phyloP scores from a whole-genome alignment of 768 basidiomycete species.

The Tricholoma hemisulphureum region DNA sequence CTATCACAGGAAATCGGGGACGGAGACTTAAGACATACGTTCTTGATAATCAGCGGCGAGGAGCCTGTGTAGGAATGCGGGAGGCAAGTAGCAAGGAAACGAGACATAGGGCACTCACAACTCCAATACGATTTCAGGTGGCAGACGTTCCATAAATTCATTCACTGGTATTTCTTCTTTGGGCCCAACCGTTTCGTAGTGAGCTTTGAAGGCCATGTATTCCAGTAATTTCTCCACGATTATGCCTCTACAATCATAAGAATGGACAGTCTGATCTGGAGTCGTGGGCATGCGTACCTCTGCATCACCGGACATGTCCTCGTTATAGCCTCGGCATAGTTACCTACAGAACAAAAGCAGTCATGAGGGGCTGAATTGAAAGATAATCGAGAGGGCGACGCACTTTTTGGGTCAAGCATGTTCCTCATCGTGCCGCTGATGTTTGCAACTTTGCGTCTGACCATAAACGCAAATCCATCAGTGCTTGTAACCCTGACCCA shows the following conservation, averaged over 20 bases:
- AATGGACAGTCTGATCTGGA: neutral
- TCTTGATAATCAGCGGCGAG: slow-evolving; percentile 68
- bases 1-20: neutral
- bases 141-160: slow-evolving; percentile 81
- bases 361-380: neutral
- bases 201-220: slow-evolving; percentile 82
- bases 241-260: slow-evolving; percentile 42
- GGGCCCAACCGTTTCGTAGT: slow-evolving; percentile 66
- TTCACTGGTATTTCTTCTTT: slow-evolving; percentile 76
- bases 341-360: slow-evolving; percentile 41
- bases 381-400: slow-evolving; percentile 16
- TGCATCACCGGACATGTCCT: slow-evolving; percentile 69
- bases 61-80: slow-evolving; percentile 36
- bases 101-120: slow-evolving; percentile 53
- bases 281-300: slow-evolving; percentile 47
- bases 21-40: slow-evolving; percentile 32
- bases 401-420: slow-evolving; percentile 75
- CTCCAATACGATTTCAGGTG: slow-evolving; percentile 85
- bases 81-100: neutral
- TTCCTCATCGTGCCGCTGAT: slow-evolving; percentile 79
- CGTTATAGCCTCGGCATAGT: slow-evolving; percentile 71
- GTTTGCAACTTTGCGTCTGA: slow-evolving; percentile 71
- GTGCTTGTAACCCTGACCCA: slow-evolving; percentile 78
- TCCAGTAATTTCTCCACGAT: slow-evolving; percentile 88
- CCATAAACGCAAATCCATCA: slow-evolving; percentile 81